A percentile compares a stretch with the other conserved stretches of the same genome.
Evolutionary conservation across 495 filamentous ascomycete genomes (phyloP).

Genomic region (Corynascus novoguineensis): DNA sequence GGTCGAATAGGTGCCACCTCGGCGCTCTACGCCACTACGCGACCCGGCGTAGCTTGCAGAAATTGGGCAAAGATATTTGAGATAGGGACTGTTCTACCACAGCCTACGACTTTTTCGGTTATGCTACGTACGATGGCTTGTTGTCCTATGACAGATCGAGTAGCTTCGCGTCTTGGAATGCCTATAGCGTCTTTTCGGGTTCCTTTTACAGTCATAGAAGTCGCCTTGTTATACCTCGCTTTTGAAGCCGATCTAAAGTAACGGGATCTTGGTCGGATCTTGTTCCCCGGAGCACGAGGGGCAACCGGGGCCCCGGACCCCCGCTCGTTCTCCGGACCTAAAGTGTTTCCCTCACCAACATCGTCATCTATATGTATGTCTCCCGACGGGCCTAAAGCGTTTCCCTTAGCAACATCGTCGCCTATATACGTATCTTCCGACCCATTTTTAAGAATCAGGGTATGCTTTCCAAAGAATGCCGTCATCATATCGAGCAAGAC

Average conservation of each 20-base stretch:
- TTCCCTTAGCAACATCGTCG: slow-evolving; percentile 1
- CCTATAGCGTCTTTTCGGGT: slow-evolving; percentile 7
- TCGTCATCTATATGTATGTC: too few relatives aligned
- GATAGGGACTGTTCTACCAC: not conserved
- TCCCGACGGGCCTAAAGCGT: too few relatives aligned
- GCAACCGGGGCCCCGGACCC: not conserved
- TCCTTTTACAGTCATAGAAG: slow-evolving; percentile 5
- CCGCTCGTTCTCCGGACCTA: not conserved
- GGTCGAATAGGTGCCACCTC: slow-evolving; percentile 12
- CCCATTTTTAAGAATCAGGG: slow-evolving; percentile 5
- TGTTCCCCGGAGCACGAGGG: slow-evolving; percentile 8
- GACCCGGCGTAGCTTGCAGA: slow-evolving; percentile 3
- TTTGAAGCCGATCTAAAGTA: not conserved
- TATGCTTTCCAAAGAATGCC: slow-evolving; percentile 14
- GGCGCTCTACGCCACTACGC: slow-evolving; percentile 4
- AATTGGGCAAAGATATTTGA: not conserved
- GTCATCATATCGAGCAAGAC: slow-evolving; percentile 13
- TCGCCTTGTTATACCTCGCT: slow-evolving; percentile 3
- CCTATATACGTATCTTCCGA: not conserved
- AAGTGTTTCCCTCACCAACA: too few relatives aligned
- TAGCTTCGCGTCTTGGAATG: slow-evolving; percentile 9
- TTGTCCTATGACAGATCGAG: slow-evolving; percentile 11
- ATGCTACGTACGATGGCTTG: too few relatives aligned
- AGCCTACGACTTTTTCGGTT: slow-evolving; percentile 9
- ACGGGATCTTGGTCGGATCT: slow-evolving; percentile 9